Evolutionary conservation across 352 stramenopile genomes (phyloP).

Genomic region (Albugo laibachii): DNA sequence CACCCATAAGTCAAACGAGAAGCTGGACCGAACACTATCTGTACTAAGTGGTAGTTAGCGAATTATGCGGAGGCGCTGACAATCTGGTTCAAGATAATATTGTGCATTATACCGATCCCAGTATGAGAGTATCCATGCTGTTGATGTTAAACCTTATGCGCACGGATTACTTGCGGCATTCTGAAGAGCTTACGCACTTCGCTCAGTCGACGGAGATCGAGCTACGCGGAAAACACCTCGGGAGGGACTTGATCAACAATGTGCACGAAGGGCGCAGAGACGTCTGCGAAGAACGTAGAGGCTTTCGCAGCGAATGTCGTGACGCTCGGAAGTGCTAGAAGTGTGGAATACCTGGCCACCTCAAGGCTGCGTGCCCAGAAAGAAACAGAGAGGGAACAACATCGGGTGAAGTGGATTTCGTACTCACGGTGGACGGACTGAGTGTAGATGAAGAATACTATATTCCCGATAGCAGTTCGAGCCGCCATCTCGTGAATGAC

Average conservation of each 20-base stretch:
- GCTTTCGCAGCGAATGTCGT: no score
- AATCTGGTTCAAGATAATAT: constrained; percentile 3
- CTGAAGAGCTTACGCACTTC: background rate
- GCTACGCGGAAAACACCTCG: background rate
- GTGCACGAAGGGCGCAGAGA: no score
- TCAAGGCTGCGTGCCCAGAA: background rate
- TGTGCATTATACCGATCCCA: background rate
- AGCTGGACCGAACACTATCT: constrained; percentile 4
- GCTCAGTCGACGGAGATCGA: background rate
- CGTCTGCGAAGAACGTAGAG: background rate
- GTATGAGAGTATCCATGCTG: background rate
- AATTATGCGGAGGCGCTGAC: background rate
- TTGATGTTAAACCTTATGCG: background rate
- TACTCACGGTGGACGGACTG: background rate
- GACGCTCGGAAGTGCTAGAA: background rate
- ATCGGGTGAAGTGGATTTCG: background rate
- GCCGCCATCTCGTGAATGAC: background rate
- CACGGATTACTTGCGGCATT: background rate
- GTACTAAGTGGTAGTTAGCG: constrained; percentile 1
- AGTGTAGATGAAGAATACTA: background rate
- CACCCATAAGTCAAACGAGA: background rate
- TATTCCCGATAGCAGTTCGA: background rate
- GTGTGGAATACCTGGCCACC: background rate
- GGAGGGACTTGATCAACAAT: background rate
- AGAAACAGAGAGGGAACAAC: background rate